Conservation (phyloP, 768 basidiomycete species). For the Mrakia frigida region DNA sequence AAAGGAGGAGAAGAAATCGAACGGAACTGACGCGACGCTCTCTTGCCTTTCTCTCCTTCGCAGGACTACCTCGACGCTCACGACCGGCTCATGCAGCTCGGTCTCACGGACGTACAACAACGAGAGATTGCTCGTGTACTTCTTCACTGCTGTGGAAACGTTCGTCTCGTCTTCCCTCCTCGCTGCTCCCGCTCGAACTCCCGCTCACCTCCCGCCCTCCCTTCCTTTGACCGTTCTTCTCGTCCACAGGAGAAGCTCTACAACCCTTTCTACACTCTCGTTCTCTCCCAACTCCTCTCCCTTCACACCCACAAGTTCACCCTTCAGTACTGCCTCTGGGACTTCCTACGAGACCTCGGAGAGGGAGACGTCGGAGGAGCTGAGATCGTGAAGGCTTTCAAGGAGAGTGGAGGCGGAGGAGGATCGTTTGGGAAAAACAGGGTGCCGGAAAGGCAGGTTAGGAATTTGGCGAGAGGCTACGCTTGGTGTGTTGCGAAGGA, state of each 20-base stretch:
- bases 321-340: constrained; percentile 92
- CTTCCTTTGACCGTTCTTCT: neutral
- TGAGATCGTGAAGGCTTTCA: constrained; percentile 62
- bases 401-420: constrained; percentile 38
- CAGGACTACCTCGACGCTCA: constrained; percentile 97
- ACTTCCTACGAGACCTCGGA: constrained; percentile 86
- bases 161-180: constrained; percentile 31
- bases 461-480: constrained; percentile 75
- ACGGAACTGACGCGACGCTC: too few species aligned
- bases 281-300: constrained; percentile 71
- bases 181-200: neutral
- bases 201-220: neutral
- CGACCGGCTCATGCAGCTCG: constrained; percentile 76
- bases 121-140: constrained; percentile 90
- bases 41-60: neutral
- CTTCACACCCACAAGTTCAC: constrained; percentile 85
- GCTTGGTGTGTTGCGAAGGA: constrained; percentile 93
- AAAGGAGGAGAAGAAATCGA: too few species aligned
- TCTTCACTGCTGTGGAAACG: constrained; percentile 67
- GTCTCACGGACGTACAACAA: constrained; percentile 81
- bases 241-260: constrained; percentile 70
- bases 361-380: constrained; percentile 74
- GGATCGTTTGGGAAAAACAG: constrained; percentile 45
- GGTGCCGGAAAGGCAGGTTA: constrained; percentile 49
- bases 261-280: constrained; percentile 92